Evolutionary conservation across 2,329 filamentous ascomycete species (phyloP).

Genomic region (Penicillium freii): DNA sequence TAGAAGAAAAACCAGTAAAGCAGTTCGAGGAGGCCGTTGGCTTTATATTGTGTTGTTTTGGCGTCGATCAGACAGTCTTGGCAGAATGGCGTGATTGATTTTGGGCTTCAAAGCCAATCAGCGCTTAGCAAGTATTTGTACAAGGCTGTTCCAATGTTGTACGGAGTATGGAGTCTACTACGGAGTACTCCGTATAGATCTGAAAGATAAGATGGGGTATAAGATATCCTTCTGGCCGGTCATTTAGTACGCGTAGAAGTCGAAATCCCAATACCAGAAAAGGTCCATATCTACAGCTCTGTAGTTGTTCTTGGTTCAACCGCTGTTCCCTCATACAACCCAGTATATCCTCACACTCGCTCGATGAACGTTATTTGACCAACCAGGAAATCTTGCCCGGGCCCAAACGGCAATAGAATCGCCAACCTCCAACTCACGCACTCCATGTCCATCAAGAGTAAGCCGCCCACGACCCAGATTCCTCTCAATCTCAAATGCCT

Average conservation of each 20-base stretch:
- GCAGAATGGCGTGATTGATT: conserved; percentile 36
- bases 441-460: conserved; percentile 37
- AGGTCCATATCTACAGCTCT: neutral
- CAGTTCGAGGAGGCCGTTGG: conserved; percentile 19
- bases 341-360: conserved; percentile 38
- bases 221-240: too few relatives aligned
- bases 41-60: conserved; percentile 29
- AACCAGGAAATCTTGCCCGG: conserved; percentile 38
- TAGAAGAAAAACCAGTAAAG: neutral
- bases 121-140: neutral
- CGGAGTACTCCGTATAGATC: neutral
- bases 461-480: conserved; percentile 34
- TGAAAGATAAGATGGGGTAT: neutral
- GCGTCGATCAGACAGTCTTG: conserved; percentile 28
- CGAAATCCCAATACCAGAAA: neutral
- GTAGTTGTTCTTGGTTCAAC: neutral
- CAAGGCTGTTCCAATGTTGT: neutral
- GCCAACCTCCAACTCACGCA: conserved; percentile 36
- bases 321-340: conserved; percentile 28
- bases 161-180: neutral
- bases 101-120: conserved; percentile 10
- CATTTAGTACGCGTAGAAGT: neutral
- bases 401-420: conserved; percentile 41
- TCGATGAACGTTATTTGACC: conserved; percentile 35
- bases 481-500: conserved; percentile 33